Percentiles rank a stretch among this genome's conserved stretches.
phyloP scores from a whole-genome alignment of 73 alveolate genomes.

The Blepharisma japonicum region DNA sequence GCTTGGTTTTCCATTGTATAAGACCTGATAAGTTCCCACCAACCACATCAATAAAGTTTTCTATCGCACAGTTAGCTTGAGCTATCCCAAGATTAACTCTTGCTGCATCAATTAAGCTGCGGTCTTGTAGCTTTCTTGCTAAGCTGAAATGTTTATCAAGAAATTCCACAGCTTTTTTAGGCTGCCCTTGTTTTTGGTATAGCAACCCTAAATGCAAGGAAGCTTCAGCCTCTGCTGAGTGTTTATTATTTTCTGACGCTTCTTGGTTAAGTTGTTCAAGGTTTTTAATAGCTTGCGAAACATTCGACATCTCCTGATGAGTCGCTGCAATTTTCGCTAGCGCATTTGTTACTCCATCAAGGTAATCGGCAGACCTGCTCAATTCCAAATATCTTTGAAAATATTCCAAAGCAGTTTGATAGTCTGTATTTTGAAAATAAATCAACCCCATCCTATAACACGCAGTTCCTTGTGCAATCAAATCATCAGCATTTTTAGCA shows the following conservation, averaged over 20 bases:
- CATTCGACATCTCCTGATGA: constrained; percentile 14
- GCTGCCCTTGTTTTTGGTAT: constrained; percentile 21
- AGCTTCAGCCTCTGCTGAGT: constrained; percentile 24
- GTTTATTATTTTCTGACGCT: constrained; percentile 19
- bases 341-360: constrained; percentile 24
- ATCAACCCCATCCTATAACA: constrained; percentile 14
- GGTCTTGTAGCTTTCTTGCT: constrained; percentile 47
- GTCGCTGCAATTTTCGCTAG: constrained; percentile 1
- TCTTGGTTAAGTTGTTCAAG: constrained; percentile 23
- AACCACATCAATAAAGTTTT: constrained; percentile 38
- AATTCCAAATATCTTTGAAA: background rate
- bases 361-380: background rate
- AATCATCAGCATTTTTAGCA: background rate
- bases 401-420: background rate
- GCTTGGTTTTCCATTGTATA: constrained; percentile 52
- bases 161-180: constrained; percentile 25
- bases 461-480: background rate
- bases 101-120: constrained; percentile 55
- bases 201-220: background rate
- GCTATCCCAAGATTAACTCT: constrained; percentile 74
- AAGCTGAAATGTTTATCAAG: constrained; percentile 26
- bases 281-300: constrained; percentile 19
- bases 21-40: constrained; percentile 37
- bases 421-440: background rate
- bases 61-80: constrained; percentile 54